A percentile compares a stretch with the other conserved stretches of the same genome.
phyloP scores from a whole-genome alignment of 768 basidiomycete genomes.

The Serendipita sp. region DNA sequence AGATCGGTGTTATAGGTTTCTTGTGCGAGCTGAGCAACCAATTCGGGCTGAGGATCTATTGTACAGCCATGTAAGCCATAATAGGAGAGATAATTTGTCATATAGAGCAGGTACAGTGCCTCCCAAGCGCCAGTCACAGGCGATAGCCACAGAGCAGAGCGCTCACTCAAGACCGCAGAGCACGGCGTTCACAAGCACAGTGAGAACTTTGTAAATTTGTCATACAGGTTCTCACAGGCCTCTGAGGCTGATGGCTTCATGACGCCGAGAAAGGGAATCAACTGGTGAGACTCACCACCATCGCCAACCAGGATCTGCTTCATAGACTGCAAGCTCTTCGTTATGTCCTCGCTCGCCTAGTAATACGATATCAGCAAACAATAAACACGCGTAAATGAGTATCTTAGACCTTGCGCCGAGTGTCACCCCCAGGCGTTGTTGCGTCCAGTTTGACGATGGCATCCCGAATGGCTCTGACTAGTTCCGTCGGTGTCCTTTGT shows the following conservation, averaged over 20 bases:
- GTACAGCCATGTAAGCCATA: background rate
- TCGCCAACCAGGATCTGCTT: constrained; percentile 79
- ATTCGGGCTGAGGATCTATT: constrained; percentile 69
- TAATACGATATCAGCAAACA: background rate
- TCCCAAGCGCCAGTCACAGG: background rate
- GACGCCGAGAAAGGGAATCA: background rate
- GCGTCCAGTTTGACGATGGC: constrained; percentile 60
- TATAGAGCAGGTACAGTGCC: background rate
- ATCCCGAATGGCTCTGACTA: constrained; percentile 67
- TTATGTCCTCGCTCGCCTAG: constrained; percentile 78
- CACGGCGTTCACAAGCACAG: no score
- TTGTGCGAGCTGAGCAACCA: constrained; percentile 86
- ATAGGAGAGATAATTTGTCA: background rate
- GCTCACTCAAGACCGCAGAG: no score
- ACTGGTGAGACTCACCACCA: constrained; percentile 41
- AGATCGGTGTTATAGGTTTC: constrained; percentile 89
- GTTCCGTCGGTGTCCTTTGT: constrained; percentile 70
- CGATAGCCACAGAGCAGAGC: background rate
- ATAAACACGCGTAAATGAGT: background rate
- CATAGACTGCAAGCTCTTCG: constrained; percentile 78
- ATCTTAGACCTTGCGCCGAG: constrained; percentile 53
- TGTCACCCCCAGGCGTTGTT: constrained; percentile 57
- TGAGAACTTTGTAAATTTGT: no score
- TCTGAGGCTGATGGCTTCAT: background rate
- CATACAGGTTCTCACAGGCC: background rate